A percentile compares a stretch with the other conserved stretches of the same genome.
phyloP scores from a whole-genome alignment of 139 green algal species.

The Asterochloris erici region DNA sequence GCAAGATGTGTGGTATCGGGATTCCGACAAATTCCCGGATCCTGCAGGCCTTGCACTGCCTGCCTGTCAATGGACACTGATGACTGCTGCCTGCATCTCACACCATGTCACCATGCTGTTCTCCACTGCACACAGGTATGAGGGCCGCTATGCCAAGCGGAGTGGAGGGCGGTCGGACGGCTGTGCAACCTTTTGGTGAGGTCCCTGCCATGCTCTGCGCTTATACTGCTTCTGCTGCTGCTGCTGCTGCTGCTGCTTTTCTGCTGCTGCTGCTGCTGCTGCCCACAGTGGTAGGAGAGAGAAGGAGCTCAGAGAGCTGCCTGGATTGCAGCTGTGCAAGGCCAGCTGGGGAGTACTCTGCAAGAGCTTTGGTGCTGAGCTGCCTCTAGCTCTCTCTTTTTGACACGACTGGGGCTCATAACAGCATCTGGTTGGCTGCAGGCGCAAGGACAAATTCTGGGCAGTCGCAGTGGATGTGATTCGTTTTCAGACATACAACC shows the following conservation, averaged over 20 bases:
- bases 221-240: neutral
- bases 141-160: constrained; percentile 34
- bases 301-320: neutral
- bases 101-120: neutral
- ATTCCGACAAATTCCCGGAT: too few species aligned
- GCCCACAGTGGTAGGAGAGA: too few species aligned
- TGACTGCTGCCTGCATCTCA: neutral
- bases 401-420: neutral
- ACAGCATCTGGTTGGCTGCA: neutral
- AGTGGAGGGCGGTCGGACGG: constrained; percentile 31
- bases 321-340: neutral
- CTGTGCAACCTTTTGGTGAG: constrained; percentile 37
- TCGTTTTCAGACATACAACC: constrained; percentile 40
- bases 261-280: too few species aligned
- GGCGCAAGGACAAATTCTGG: constrained; percentile 18
- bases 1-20: too few species aligned
- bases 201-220: neutral
- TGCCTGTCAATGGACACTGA: too few species aligned
- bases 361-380: neutral
- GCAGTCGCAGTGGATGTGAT: constrained; percentile 28
- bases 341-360: neutral
- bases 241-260: neutral
- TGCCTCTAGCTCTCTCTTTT: too few species aligned
- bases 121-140: constrained; percentile 40
- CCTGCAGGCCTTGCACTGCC: too few species aligned